These are phyloP conservation scores for Cardamine resedifolia DNA, from an alignment of 345 rosid species.

Conservation along the genomic window DNA sequence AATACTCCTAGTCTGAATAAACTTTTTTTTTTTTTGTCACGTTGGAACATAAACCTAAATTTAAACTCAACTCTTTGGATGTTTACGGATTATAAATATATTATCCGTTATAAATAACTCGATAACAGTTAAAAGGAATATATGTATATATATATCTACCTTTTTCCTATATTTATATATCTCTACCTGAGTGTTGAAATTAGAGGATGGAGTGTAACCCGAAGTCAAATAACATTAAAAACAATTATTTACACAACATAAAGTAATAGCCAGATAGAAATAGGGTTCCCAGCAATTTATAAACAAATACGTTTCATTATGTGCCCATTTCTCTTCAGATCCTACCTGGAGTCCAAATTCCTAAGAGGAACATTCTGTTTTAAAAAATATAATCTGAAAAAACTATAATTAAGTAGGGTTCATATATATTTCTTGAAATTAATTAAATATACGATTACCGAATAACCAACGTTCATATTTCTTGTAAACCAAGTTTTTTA, in stretches of 20 bases:
- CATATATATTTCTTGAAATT: no score
- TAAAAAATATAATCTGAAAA: background rate
- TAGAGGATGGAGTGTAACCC: background rate
- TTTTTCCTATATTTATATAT: no score
- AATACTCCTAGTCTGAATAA: background rate
- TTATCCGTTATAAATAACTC: background rate
- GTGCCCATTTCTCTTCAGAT: conserved; percentile 10
- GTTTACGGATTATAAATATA: background rate
- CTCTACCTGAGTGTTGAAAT: background rate
- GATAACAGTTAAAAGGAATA: background rate
- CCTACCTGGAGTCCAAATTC: conserved; percentile 31
- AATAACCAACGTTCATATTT: background rate
- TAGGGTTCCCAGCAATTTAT: background rate
- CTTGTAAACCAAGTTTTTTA: conserved; percentile 9
- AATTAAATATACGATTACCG: background rate
- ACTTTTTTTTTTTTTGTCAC: background rate
- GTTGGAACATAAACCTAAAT: background rate
- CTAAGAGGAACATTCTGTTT: conserved; percentile 22
- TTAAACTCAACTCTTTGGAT: background rate
- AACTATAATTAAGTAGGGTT: background rate
- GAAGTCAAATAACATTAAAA: background rate
- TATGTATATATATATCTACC: no score
- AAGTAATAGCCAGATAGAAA: background rate
- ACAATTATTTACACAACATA: background rate
- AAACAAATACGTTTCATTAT: conserved; percentile 7